phyloP scores from a whole-genome alignment of 257 asterid genomes.

The Cruciata laevipes region DNA sequence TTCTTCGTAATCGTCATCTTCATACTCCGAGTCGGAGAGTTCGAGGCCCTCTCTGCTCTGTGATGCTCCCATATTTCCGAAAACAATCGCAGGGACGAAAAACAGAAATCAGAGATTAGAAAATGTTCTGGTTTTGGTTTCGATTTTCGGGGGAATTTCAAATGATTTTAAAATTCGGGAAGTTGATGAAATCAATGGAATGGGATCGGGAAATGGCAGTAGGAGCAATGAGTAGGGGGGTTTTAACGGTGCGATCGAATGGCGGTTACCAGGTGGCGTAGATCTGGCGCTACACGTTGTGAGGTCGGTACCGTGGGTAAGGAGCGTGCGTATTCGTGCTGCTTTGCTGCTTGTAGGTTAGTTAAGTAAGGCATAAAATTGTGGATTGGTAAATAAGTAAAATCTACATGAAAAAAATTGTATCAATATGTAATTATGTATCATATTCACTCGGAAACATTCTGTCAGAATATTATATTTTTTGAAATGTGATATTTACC shows the following conservation, averaged over 20 bases:
- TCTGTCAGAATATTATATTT: too few relatives aligned
- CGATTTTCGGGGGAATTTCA: neutral
- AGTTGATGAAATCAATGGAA: neutral
- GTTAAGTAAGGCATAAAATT: constrained; percentile 16
- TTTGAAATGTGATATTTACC: too few relatives aligned
- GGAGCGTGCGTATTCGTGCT: neutral
- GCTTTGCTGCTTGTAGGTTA: constrained; percentile 16
- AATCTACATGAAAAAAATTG: too few relatives aligned
- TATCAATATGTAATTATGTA: too few relatives aligned
- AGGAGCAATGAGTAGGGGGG: neutral
- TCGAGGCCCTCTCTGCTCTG: constrained; percentile 96
- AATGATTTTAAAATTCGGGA: neutral
- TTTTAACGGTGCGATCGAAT: neutral
- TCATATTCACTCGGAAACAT: too few relatives aligned
- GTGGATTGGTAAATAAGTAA: too few relatives aligned
- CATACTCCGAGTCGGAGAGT: constrained; percentile 76
- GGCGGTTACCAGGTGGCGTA: constrained; percentile 25
- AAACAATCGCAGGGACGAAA: neutral
- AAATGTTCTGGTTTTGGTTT: neutral
- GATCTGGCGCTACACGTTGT: constrained; percentile 16
- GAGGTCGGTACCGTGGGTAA: constrained; percentile 17
- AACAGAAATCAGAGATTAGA: neutral
- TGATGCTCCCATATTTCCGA: constrained; percentile 65
- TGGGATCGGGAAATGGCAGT: neutral
- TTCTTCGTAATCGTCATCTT: constrained; percentile 38